phyloP scores from a whole-genome alignment of 257 asterid species.

The Salvia splendens region DNA sequence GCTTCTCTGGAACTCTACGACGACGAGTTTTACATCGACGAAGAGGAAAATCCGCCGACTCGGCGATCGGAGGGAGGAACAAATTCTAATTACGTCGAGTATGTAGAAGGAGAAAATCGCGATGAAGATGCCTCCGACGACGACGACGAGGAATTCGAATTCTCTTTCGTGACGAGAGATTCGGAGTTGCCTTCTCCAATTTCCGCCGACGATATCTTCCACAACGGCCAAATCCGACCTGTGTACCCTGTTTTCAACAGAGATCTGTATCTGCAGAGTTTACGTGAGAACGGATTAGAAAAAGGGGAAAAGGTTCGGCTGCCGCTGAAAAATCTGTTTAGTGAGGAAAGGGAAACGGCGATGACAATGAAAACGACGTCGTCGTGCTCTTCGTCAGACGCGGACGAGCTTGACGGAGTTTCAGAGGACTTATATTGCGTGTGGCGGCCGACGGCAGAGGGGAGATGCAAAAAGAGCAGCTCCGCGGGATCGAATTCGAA shows the following conservation, averaged over 20 bases:
- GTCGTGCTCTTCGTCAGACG: constrained; percentile 50
- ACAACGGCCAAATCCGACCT: constrained; percentile 71
- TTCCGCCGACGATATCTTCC: constrained; percentile 68
- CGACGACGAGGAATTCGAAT: constrained; percentile 46
- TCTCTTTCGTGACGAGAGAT: constrained; percentile 39
- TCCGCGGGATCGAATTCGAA: constrained; percentile 50
- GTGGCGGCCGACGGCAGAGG: constrained; percentile 53
- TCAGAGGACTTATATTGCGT: constrained; percentile 56
- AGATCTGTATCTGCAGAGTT: constrained; percentile 30
- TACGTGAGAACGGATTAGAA: neutral
- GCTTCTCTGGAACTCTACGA: constrained; percentile 33
- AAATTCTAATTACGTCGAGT: constrained; percentile 8
- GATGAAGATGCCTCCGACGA: constrained; percentile 24
- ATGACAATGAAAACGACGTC: constrained; percentile 39
- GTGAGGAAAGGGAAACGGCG: constrained; percentile 47
- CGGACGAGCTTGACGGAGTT: constrained; percentile 49
- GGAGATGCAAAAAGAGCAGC: constrained; percentile 48
- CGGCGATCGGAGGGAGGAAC: neutral
- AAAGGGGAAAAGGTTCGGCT: constrained; percentile 38
- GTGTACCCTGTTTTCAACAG: constrained; percentile 55
- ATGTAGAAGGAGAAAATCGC: constrained; percentile 16
- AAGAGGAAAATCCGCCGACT: constrained; percentile 21
- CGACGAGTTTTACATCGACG: constrained; percentile 37
- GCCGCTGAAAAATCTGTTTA: constrained; percentile 54
- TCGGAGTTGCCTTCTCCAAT: constrained; percentile 42